phyloP scores from a whole-genome alignment of 208 protist species.

The Herpetomonas tarakana region DNA sequence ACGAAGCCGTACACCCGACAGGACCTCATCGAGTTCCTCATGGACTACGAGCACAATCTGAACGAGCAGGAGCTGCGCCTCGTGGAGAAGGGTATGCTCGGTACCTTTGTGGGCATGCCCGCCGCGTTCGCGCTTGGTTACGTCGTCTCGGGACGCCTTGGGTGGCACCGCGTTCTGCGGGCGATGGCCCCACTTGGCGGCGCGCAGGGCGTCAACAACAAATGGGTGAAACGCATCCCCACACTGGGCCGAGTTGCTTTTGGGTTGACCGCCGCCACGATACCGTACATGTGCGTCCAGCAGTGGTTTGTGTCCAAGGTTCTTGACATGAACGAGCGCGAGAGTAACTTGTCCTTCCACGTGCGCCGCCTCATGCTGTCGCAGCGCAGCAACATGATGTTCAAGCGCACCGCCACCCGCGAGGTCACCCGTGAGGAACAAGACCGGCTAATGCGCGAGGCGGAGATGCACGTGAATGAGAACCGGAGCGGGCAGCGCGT shows the following conservation, averaged over 20 bases:
- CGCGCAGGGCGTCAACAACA: slow-evolving; percentile 12
- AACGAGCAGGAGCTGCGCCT: slow-evolving; percentile 60
- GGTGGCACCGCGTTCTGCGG: slow-evolving; percentile 64
- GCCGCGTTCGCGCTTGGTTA: slow-evolving; percentile 50
- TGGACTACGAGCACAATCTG: slow-evolving; percentile 71
- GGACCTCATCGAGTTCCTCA: slow-evolving; percentile 69
- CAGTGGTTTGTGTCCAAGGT: slow-evolving; percentile 77
- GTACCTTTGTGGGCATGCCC: slow-evolving; percentile 66
- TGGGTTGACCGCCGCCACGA: slow-evolving; percentile 43
- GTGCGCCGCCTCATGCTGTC: slow-evolving; percentile 70
- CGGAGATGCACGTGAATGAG: slow-evolving; percentile 53
- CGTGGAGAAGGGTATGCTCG: slow-evolving; percentile 63
- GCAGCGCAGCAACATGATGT: slow-evolving; percentile 83
- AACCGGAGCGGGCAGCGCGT: slow-evolving; percentile 68
- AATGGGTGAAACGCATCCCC: slow-evolving; percentile 32
- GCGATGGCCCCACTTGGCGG: slow-evolving; percentile 31
- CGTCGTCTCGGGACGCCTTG: slow-evolving; percentile 46
- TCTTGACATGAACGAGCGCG: slow-evolving; percentile 62
- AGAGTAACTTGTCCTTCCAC: slow-evolving; percentile 73
- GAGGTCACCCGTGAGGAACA: slow-evolving; percentile 85
- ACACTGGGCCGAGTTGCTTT: slow-evolving; percentile 55
- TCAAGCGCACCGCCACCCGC: slow-evolving; percentile 77
- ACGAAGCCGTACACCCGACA: slow-evolving; percentile 80
- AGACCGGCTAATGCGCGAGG: slow-evolving; percentile 60
- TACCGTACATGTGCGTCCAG: slow-evolving; percentile 75